These are phyloP conservation scores for Colletotrichum spaethianum DNA, from an alignment of 2,329 filamentous ascomycete species.

Conservation along the genomic window DNA sequence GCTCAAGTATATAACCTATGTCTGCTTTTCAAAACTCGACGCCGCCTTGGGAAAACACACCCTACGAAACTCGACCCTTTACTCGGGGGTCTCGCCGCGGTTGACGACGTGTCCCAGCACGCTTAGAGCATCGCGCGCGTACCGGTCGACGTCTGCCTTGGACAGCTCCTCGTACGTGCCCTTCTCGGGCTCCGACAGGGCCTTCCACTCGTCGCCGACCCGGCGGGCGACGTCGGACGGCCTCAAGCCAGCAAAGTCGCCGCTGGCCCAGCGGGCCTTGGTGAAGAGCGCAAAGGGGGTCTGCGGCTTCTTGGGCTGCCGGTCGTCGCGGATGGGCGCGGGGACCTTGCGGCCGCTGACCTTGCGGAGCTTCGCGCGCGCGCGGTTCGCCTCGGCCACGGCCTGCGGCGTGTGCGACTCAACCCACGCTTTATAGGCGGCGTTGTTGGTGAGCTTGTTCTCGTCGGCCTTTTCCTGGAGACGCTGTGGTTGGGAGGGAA, in stretches of 20 bases:
- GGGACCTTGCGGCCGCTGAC: constrained; percentile 45
- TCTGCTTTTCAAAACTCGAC: not conserved
- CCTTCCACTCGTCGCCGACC: constrained; percentile 59
- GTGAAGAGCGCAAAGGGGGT: constrained; percentile 55
- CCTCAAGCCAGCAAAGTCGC: constrained; percentile 41
- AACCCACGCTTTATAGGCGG: constrained; percentile 63
- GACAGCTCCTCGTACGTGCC: constrained; percentile 54
- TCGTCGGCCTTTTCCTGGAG: constrained; percentile 51
- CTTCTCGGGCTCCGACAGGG: constrained; percentile 58
- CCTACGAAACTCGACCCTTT: not conserved
- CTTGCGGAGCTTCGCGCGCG: constrained; percentile 60
- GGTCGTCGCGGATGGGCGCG: constrained; percentile 60
- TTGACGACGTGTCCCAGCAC: constrained; percentile 42
- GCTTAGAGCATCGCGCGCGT: constrained; percentile 48
- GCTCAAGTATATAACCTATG: not conserved
- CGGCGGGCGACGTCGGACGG: constrained; percentile 44
- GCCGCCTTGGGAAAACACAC: not conserved
- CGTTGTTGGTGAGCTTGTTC: constrained; percentile 60
- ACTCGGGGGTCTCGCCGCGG: not conserved
- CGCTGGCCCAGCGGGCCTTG: constrained; percentile 54
- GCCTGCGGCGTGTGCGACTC: constrained; percentile 55
- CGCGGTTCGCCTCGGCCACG: constrained; percentile 62
- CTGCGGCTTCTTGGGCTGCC: constrained; percentile 58
- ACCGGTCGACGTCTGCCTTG: constrained; percentile 48
- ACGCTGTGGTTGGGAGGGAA: constrained; percentile 47